Evolutionary conservation across 208 protist genomes (phyloP), one percentile per base, ranked within the genome.

Genomic region (Herpetomonas samuelpessoai): DNA sequence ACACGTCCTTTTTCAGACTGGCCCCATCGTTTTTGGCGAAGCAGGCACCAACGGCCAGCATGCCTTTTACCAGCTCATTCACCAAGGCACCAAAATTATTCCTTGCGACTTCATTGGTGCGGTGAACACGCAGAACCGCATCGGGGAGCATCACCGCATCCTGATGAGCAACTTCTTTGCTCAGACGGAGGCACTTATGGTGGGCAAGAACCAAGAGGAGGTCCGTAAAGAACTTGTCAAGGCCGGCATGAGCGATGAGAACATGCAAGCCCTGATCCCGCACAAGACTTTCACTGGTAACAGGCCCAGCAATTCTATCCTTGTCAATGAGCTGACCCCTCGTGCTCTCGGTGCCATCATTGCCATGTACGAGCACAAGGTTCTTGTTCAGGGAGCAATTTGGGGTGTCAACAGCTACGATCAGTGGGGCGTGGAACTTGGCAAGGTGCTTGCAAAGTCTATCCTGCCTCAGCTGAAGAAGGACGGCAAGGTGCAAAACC

Each of bases 361-460:
- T 66, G 97, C 97, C n/a, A 88, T 98, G 81, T 98, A 98, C 69
- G 97, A 99, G 76, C 96, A 98, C 68, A 99, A 99, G 71, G 96
- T 98, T 26, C 97, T 98, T 68, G 88, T 96, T 1, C 96, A 99
- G 79, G 97, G 97, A 47, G 85, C 95, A 26, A 96, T 99, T 50
- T 99, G 97, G 97, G 95, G 97, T 53, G 97, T 99, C 62, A 98
- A 99, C 84, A 96, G 89, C 51, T 99, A 97, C 71, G 97, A 99
- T 65, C 97, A 98, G 68, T 98, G 97, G 94, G 95, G 97, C 63
- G 97, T 99, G 10, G 97, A 99, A 71, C 84, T 99, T 3, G 98
- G 98, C 57, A 99, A 99, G 81, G 83, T 97, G 55, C 86, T 99
- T 28, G 97, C 98, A 21, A 98, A 98, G 74, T 90, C 79, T 14